These are phyloP conservation scores for Bertia moriformis DNA, from an alignment of 2,329 filamentous ascomycete species.

Conservation along the genomic window DNA sequence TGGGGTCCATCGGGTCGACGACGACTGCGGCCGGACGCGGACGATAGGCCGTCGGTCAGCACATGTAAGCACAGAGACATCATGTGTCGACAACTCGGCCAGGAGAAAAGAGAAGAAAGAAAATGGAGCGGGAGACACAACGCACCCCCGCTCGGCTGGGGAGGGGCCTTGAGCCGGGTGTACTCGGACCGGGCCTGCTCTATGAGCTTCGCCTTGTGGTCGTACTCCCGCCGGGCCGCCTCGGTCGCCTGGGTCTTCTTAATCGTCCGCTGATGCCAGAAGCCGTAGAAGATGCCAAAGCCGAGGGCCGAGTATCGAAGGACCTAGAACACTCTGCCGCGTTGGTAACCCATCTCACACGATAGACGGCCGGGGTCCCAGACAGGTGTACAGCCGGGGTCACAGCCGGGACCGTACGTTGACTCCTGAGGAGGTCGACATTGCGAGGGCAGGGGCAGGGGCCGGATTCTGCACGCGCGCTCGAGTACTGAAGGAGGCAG, in stretches of 20 bases:
- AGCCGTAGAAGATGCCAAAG: slow-evolving; percentile 84
- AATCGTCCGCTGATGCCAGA: slow-evolving; percentile 81
- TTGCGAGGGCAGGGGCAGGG: no score
- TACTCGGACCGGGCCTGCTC: slow-evolving; percentile 84
- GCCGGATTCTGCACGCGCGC: no score
- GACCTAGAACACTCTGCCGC: slow-evolving; percentile 69
- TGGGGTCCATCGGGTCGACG: slow-evolving; percentile 70
- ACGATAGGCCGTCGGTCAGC: slow-evolving; percentile 8
- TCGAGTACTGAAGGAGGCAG: no score
- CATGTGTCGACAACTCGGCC: neutral
- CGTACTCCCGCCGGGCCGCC: slow-evolving; percentile 67
- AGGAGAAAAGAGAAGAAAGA: neutral
- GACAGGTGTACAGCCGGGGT: no score
- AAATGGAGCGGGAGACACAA: slow-evolving; percentile 9
- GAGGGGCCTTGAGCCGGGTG: slow-evolving; percentile 53
- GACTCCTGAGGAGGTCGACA: slow-evolving; percentile 53
- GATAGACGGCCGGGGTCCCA: no score
- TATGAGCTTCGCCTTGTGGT: slow-evolving; percentile 85
- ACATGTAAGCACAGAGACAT: neutral
- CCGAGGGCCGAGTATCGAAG: slow-evolving; percentile 91
- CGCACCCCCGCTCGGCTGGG: slow-evolving; percentile 17
- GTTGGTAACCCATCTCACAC: no score
- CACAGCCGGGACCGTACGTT: slow-evolving; percentile 42
- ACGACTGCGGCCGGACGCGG: slow-evolving; percentile 50
- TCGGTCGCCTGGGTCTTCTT: slow-evolving; percentile 54